These are phyloP conservation scores for Vigna unguiculata DNA, from an alignment of 306 rosid genomes.

Conservation along the genomic window DNA sequence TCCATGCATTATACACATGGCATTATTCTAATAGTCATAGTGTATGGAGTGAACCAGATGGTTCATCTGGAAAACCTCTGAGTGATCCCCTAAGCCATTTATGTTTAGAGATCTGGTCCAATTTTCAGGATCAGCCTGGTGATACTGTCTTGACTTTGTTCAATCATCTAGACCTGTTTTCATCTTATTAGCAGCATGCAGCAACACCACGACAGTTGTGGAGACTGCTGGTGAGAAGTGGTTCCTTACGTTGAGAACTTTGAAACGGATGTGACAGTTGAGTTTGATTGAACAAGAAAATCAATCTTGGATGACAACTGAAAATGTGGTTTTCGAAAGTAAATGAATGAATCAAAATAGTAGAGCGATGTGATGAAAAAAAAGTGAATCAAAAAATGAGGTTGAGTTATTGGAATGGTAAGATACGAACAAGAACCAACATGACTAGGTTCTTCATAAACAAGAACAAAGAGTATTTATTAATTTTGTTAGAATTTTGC, in stretches of 20 bases:
- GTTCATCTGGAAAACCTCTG: not conserved
- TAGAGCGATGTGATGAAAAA: not conserved
- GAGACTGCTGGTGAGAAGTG: not conserved
- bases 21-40: conserved; percentile 3
- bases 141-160: not conserved
- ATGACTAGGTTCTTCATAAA: not conserved
- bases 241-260: not conserved
- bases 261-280: not conserved
- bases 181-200: not conserved
- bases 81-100: not conserved
- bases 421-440: not conserved
- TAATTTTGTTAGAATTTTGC: not conserved
- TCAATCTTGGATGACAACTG: not conserved
- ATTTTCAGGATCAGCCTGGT: conserved; percentile 7
- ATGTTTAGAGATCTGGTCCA: conserved; percentile 17
- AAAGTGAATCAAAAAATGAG: not conserved
- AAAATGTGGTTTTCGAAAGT: not conserved
- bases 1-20: conserved; percentile 2
- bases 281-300: not conserved
- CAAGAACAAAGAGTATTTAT: not conserved
- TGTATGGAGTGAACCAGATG: not conserved
- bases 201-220: not conserved
- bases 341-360: not conserved
- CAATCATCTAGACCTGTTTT: conserved; percentile 9
- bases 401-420: not conserved